Conservation (phyloP, 495 filamentous ascomycete genomes). For the Podospora pseudoanserina region DNA sequence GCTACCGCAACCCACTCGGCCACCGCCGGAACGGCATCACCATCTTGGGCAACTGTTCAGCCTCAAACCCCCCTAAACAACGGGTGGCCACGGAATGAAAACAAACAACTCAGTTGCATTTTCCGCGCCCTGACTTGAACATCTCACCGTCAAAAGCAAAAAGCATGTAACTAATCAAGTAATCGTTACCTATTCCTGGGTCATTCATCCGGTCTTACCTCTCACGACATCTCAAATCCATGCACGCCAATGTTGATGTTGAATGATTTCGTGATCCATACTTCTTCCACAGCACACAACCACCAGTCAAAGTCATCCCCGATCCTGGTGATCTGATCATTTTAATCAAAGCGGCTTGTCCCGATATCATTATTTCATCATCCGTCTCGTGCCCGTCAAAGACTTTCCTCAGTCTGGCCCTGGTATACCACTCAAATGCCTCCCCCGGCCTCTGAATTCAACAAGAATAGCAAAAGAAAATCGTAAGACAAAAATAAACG, state of each 20-base stretch:
- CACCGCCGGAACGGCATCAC: not conserved
- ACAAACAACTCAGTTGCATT: conserved; percentile 3
- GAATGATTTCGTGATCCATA: not conserved
- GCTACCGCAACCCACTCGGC: not conserved
- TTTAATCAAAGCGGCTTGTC: not conserved
- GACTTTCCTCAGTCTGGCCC: not conserved
- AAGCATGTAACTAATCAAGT: not conserved
- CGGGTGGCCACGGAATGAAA: not conserved
- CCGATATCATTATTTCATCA: not conserved
- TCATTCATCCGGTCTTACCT: not conserved
- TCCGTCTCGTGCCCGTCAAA: not conserved
- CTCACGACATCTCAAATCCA: not conserved
- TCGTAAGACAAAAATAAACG: not conserved
- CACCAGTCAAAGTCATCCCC: no score
- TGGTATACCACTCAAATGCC: not conserved
- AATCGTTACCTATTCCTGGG: not conserved
- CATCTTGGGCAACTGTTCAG: not conserved
- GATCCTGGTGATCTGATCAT: not conserved
- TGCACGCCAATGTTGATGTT: not conserved
- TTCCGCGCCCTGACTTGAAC: not conserved
- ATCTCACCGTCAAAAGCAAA: not conserved
- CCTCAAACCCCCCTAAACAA: not conserved
- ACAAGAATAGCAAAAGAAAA: not conserved
- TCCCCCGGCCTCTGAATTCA: not conserved
- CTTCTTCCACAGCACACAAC: no score